phyloP scores from a whole-genome alignment of 2,329 filamentous ascomycete genomes.

The Verruconis gallopava region DNA sequence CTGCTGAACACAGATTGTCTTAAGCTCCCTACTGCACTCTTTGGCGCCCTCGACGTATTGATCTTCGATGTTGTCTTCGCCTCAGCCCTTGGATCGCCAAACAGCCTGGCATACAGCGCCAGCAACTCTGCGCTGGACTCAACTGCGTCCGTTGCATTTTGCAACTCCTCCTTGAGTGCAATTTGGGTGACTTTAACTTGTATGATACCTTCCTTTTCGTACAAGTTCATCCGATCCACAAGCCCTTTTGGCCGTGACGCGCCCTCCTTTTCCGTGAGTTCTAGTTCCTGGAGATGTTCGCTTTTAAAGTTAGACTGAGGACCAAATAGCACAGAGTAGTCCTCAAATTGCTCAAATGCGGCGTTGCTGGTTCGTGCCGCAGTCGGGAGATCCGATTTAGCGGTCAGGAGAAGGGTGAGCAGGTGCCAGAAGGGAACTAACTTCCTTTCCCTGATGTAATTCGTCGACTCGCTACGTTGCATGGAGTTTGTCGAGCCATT shows the following conservation, averaged over 20 bases:
- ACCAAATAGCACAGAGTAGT: conserved; percentile 57
- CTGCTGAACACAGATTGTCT: conserved; percentile 3
- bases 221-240: conserved; percentile 68
- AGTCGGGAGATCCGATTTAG: conserved; percentile 70
- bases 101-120: conserved; percentile 67
- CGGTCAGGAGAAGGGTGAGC: conserved; percentile 71
- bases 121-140: conserved; percentile 80
- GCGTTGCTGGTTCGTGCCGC: conserved; percentile 77
- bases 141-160: conserved; percentile 74
- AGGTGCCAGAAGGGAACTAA: conserved; percentile 86
- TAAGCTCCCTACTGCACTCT: conserved; percentile 51
- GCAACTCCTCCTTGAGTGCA: conserved; percentile 65
- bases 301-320: conserved; percentile 47
- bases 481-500: conserved; percentile 19
- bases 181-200: conserved; percentile 95
- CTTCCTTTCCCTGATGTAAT: conserved; percentile 41
- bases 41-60: conserved; percentile 22
- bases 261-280: conserved; percentile 15
- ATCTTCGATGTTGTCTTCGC: conserved; percentile 11
- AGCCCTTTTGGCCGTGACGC: conserved; percentile 40
- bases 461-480: conserved; percentile 13
- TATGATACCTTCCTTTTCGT: conserved; percentile 77
- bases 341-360: conserved; percentile 79
- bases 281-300: conserved; percentile 51
- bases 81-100: conserved; percentile 53